Base-by-base conservation (phyloP, 2,329 filamentous ascomycete species). In the Cucurbitaria berberidis region DNA sequence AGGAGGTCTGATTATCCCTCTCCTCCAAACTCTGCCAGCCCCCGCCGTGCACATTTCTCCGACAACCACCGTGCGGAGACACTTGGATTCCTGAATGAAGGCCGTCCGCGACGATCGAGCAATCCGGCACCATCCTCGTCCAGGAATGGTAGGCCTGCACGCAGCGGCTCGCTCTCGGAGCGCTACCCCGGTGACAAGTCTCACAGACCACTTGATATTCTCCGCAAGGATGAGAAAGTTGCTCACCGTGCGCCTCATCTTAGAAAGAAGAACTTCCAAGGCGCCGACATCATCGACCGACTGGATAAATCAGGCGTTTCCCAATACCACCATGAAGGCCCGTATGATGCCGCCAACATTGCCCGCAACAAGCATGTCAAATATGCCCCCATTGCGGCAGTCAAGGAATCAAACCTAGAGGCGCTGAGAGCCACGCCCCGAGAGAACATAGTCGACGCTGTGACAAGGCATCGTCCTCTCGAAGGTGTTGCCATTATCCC, bases 261-360 rank as follows among this genome's bases (percentile, higher is more conserved):
- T 42, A 83, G 82, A 64, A 89, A 87, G 70, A 84, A 82, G 66
- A 80, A 87, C 65, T 81, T 88, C 15, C 84, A 87, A 22, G 84
- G 83, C 40, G 84, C 90, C 1, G 93, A 98, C 73, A 81, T 82
- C 8, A 95, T 98, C 66, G 93, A 97, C 72, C 79, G 80, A 5
- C 84, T 98, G 1, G 93, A 96, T 70, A 81, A 82, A 2, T 74
- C 83, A n/a, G 63, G 63, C n/a, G 83, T 84, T 45, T 82, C 82
- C 16, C 77, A 82, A 2, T 96, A 96, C 74, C 93, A 97, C 74
- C 93, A 98, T 67, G 90, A 89, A 59, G 93, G 93, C 0, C 93
- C 93, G 0, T 98, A 90, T 64, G 93, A 98, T 71, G 91, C 93
- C 9, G 89, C 90, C 2, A 81, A 91, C 46, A 80, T 88, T 1